Base-by-base conservation (phyloP, 192 early-diverging fungal genomes). In the Backusella macrospora region DNA sequence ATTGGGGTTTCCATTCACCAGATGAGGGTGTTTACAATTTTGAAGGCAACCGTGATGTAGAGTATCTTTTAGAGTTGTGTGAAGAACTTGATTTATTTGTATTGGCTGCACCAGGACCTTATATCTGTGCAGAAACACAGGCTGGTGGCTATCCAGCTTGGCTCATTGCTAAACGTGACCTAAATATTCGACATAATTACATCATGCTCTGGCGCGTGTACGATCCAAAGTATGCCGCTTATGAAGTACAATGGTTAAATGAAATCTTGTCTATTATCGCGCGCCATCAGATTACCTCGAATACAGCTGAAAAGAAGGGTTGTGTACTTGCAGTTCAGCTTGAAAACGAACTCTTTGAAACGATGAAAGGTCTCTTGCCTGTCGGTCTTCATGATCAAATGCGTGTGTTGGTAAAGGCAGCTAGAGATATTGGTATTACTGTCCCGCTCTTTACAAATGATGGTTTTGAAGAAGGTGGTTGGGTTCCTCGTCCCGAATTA, bases 361-460 rank as follows among this genome's bases (percentile, higher is more conserved):
- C 75, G 26, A 64, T 90, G 70, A 79, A 80, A 40, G 74, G 81
- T 5, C 72, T 90, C 12, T 78, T 91, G n/a, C 93, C 95, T 6
- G 73, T 93, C 14, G 93, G 92, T 3, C 78, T 92, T 38, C 87
- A 88, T 65, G 94, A 96, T 77, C 92, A 96, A 68, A 95, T 94
- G 83, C 78, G 91, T 1, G 81, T 92, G 5, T 81, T 96, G 62
- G 87, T 90, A 15, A 90, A 92, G 66, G 88, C 89, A 71, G 91
- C 93, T 5, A 83, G 93, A 34, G 91, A 95, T 78, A 86, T 87
- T 47, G 84, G 88, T 4, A 91, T 95, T 21, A 91, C 88, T 13
- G 90, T 92, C 2, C 95, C 95, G 15, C 79, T 96, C n/a, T 93
- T 93, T 66, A 94, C 93, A 21, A 96, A 96, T 78, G 93, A 96